Evolutionary conservation across 305 asterid species (phyloP).

Genomic region (Coffea humblotiana): DNA sequence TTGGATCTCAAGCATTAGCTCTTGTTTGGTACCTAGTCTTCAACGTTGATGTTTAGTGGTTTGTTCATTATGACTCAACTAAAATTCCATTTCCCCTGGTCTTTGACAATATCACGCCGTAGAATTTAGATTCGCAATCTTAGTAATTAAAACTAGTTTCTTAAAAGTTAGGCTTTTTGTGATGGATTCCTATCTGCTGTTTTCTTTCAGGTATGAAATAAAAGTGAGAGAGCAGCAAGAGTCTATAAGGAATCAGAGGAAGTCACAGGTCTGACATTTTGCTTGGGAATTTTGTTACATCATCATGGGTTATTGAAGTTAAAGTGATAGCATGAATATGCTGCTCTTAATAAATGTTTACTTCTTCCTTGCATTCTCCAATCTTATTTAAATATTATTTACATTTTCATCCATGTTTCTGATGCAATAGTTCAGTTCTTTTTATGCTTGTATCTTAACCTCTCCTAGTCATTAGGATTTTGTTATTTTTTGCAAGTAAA

Average conservation of each 20-base stretch:
- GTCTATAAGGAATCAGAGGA: slow-evolving; percentile 75
- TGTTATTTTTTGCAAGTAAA: not conserved
- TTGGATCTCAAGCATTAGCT: not conserved
- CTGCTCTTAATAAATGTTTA: not conserved
- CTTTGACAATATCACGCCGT: not conserved
- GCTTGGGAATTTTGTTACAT: not conserved
- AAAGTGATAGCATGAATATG: not conserved
- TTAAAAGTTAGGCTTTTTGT: not conserved
- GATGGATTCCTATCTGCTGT: slow-evolving; percentile 11
- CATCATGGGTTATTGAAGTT: not conserved
- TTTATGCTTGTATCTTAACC: not conserved
- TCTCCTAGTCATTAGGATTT: not conserved
- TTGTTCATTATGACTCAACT: not conserved
- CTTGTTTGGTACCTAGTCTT: not conserved
- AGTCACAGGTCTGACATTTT: slow-evolving; percentile 58
- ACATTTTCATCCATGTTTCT: not conserved
- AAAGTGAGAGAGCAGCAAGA: slow-evolving; percentile 91
- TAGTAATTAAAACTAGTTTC: not conserved
- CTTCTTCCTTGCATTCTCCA: not conserved
- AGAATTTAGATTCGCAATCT: not conserved
- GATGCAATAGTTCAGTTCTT: not conserved
- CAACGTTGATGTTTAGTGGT: not conserved
- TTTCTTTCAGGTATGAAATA: slow-evolving; percentile 80
- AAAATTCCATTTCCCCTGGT: not conserved
- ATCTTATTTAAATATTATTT: not conserved